A percentile compares a stretch with the other conserved stretches of the same genome.
Conservation (phyloP, 257 asterid genomes). For the Rehmannia glutinosa region DNA sequence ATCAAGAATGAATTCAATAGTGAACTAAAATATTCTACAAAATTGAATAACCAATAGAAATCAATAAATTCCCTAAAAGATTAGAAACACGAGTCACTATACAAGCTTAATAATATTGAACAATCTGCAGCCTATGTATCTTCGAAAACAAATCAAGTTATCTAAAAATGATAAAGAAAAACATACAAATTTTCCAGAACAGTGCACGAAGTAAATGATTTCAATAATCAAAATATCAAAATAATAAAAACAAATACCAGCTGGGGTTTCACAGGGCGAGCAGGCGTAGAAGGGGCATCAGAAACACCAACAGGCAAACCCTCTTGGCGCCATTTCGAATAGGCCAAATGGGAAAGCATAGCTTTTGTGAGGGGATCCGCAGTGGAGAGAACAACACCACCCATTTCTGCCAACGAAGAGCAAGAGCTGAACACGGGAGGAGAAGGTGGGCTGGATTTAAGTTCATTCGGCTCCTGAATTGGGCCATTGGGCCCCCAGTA, state of each 20-base stretch:
- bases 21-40: not conserved
- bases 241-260: slow-evolving; percentile 35
- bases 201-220: not conserved
- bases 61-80: not conserved
- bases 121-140: not conserved
- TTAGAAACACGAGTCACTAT: not conserved
- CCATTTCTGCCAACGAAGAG: slow-evolving; percentile 85
- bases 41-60: not conserved
- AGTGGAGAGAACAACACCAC: slow-evolving; percentile 63
- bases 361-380: slow-evolving; percentile 73
- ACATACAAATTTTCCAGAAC: not conserved
- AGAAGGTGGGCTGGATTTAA: not conserved
- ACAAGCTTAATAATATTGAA: not conserved
- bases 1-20: not conserved
- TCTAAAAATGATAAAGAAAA: not conserved
- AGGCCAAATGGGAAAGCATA: slow-evolving; percentile 74
- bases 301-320: slow-evolving; percentile 66
- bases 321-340: slow-evolving; percentile 54
- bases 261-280: slow-evolving; percentile 76
- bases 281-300: slow-evolving; percentile 56
- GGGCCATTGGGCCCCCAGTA: slow-evolving; percentile 91
- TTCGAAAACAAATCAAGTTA: not conserved
- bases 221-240: not conserved
- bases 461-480: slow-evolving; percentile 12
- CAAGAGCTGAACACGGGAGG: slow-evolving; percentile 28